Conservation (phyloP, 768 basidiomycete species). For the Infundibulicybe gibba region DNA sequence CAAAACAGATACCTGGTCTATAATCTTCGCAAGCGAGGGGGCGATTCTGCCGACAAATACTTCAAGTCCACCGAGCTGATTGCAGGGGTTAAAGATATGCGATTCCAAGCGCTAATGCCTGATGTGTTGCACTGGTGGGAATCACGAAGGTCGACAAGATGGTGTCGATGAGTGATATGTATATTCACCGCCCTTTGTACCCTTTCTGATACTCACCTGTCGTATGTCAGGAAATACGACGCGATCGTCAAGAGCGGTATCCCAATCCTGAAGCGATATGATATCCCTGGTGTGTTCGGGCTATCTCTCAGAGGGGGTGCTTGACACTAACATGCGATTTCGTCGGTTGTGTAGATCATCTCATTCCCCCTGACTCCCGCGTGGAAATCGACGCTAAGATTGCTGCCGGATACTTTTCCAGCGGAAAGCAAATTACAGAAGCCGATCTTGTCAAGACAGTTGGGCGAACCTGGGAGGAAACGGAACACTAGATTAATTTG, state of each 20-base stretch:
- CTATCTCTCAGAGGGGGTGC: not conserved
- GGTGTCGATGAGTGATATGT: slow-evolving; percentile 91
- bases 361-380: slow-evolving; percentile 85
- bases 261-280: slow-evolving; percentile 75
- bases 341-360: slow-evolving; percentile 49
- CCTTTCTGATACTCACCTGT: not conserved
- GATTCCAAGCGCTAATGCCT: slow-evolving; percentile 94
- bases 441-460: slow-evolving; percentile 84
- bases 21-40: slow-evolving; percentile 92
- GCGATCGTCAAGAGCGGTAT: slow-evolving; percentile 91
- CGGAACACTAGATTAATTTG: slow-evolving; percentile 54
- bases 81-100: slow-evolving; percentile 94
- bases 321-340: not conserved
- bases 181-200: slow-evolving; percentile 10
- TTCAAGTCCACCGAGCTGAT: slow-evolving; percentile 93
- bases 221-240: slow-evolving; percentile 75
- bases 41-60: slow-evolving; percentile 90
- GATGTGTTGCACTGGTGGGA: slow-evolving; percentile 95
- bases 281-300: slow-evolving; percentile 65
- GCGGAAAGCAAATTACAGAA: slow-evolving; percentile 70
- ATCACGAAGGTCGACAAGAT: slow-evolving; percentile 87
- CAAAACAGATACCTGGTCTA: slow-evolving; percentile 80
- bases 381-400: slow-evolving; percentile 98
- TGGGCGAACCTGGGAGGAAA: slow-evolving; percentile 88
- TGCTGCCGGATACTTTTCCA: slow-evolving; percentile 89